Evolutionary conservation across 1,139 yeast species (phyloP).

Genomic region (Geotrichum klebahnii): DNA sequence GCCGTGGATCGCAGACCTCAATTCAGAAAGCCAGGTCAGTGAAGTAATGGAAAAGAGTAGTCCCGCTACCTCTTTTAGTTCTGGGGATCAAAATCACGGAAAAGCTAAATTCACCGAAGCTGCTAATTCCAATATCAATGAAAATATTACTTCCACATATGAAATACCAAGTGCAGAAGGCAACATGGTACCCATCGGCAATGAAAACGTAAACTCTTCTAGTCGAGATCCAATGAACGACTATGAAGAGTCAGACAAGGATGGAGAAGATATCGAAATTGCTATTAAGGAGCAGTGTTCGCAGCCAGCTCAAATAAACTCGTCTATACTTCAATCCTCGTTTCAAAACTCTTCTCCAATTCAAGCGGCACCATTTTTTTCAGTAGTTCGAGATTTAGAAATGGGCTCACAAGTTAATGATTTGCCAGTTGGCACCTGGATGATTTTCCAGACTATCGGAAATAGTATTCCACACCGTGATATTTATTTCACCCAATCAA

Average conservation of each 20-base stretch:
- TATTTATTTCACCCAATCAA: constrained; percentile 44
- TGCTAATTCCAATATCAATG: no score
- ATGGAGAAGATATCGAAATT: constrained; percentile 11
- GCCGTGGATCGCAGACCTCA: constrained; percentile 50
- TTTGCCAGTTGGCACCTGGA: constrained; percentile 47
- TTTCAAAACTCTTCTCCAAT: background rate
- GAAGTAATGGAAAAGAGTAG: background rate
- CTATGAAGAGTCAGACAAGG: constrained; percentile 12
- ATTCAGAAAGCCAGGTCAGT: constrained; percentile 5
- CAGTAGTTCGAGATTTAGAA: constrained; percentile 28
- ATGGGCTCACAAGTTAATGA: constrained; percentile 26
- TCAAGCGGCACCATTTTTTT: constrained; percentile 1
- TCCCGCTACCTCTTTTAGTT: no score
- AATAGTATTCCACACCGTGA: constrained; percentile 44
- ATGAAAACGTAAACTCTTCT: background rate
- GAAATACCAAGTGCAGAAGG: no score
- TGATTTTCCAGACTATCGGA: constrained; percentile 47
- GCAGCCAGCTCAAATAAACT: constrained; percentile 6
- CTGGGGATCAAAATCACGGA: no score
- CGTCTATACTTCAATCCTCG: background rate
- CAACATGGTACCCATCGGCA: no score
- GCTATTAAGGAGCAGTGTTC: constrained; percentile 7
- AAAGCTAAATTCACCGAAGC: no score
- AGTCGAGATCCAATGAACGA: background rate
- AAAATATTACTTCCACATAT: no score